phyloP scores from a whole-genome alignment of 2,329 filamentous ascomycete genomes.

The Ambrosiella cleistominuta region DNA sequence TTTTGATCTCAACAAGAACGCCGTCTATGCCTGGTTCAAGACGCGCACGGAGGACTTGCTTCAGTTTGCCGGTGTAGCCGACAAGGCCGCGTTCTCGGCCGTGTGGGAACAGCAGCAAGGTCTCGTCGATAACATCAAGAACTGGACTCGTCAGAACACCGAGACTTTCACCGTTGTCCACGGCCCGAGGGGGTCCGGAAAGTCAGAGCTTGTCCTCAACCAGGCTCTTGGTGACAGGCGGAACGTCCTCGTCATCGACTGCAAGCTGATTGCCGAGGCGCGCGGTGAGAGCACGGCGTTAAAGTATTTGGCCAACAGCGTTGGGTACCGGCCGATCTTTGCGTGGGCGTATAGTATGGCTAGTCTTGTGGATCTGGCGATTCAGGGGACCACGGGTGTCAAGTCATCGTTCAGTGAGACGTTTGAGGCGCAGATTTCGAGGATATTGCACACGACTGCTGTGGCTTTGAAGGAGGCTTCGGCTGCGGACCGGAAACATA shows the following conservation, averaged over 20 bases:
- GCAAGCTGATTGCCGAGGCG: slow-evolving; percentile 82
- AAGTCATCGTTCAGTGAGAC: slow-evolving; percentile 93
- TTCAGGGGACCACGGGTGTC: slow-evolving; percentile 82
- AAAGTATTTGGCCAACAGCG: slow-evolving; percentile 57
- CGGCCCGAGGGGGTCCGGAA: slow-evolving; percentile 79
- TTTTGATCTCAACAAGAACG: slow-evolving; percentile 56
- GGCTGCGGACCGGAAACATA: slow-evolving; percentile 34
- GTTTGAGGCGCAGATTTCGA: slow-evolving; percentile 69
- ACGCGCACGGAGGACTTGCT: slow-evolving; percentile 48
- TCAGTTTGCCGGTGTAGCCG: slow-evolving; percentile 36
- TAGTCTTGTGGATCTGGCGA: slow-evolving; percentile 79
- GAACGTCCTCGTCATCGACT: slow-evolving; percentile 74
- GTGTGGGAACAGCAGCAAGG: slow-evolving; percentile 78
- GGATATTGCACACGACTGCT: slow-evolving; percentile 74
- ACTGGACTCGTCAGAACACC: slow-evolving; percentile 72
- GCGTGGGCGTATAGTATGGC: slow-evolving; percentile 93
- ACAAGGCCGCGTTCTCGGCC: slow-evolving; percentile 55
- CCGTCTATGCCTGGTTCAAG: slow-evolving; percentile 64
- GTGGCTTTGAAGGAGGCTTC: slow-evolving; percentile 63
- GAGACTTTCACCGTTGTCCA: slow-evolving; percentile 91
- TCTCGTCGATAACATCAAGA: slow-evolving; percentile 64
- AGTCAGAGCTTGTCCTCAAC: slow-evolving; percentile 71
- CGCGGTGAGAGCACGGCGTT: slow-evolving; percentile 78
- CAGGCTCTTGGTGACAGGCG: slow-evolving; percentile 61
- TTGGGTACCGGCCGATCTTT: slow-evolving; percentile 86